These are phyloP conservation scores for Pichia nanzhaoensis DNA, from an alignment of 805 yeast species.

Conservation along the genomic window DNA sequence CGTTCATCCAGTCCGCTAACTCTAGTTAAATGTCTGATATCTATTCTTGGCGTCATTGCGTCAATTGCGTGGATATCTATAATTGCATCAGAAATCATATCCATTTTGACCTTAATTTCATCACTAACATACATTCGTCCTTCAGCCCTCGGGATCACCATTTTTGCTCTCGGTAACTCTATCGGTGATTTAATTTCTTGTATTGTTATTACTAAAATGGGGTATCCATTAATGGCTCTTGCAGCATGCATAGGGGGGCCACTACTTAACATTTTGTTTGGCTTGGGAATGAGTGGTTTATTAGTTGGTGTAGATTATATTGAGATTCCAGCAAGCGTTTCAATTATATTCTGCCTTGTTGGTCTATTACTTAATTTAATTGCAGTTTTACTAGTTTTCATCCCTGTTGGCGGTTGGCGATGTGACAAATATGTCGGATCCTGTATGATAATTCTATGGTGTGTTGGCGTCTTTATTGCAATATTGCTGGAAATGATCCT, in stretches of 20 bases:
- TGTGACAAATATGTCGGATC: constrained; percentile 35
- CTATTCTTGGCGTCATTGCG: constrained; percentile 56
- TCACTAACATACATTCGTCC: constrained; percentile 57
- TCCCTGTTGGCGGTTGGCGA: constrained; percentile 38
- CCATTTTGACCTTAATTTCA: constrained; percentile 54
- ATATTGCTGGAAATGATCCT: constrained; percentile 22
- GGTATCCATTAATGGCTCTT: constrained; percentile 84
- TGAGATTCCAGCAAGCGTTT: constrained; percentile 29
- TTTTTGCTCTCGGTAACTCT: constrained; percentile 90
- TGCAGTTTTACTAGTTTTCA: constrained; percentile 29
- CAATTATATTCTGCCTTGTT: constrained; percentile 36
- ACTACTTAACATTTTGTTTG: constrained; percentile 64
- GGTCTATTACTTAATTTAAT: constrained; percentile 35
- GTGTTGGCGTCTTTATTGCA: constrained; percentile 31
- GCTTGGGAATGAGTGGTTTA: constrained; percentile 73
- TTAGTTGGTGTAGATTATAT: constrained; percentile 30
- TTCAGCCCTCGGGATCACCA: constrained; percentile 77
- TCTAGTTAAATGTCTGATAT: constrained; percentile 20
- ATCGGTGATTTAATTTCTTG: constrained; percentile 86
- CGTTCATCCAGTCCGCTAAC: constrained; percentile 18
- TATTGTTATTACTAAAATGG: constrained; percentile 69
- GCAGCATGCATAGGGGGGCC: constrained; percentile 97
- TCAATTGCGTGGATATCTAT: constrained; percentile 64
- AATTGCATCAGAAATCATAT: constrained; percentile 66
- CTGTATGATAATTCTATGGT: constrained; percentile 37